Evolutionary conservation across 2,329 filamentous ascomycete genomes (phyloP).

Genomic region (Botrytis paeoniae): DNA sequence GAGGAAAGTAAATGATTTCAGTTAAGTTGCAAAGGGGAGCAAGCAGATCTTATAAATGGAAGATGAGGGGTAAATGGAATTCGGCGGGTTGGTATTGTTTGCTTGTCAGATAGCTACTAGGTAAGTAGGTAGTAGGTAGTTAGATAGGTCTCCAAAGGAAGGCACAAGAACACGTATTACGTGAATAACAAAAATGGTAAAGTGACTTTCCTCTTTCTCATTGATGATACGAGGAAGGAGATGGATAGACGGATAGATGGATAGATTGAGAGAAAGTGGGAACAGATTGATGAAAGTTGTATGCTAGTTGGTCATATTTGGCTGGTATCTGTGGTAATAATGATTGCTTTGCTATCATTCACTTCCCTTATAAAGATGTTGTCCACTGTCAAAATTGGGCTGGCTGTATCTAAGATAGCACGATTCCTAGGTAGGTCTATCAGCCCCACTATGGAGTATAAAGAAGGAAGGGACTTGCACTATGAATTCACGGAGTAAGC

Average conservation of each 20-base stretch:
- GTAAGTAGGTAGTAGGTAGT: background rate
- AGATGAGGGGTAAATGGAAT: slow-evolving; percentile 4
- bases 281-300: background rate
- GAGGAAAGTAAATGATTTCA: background rate
- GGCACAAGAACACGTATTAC: slow-evolving; percentile 14
- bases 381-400: background rate
- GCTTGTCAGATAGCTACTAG: background rate
- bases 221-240: background rate
- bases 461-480: slow-evolving; percentile 5
- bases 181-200: background rate
- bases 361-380: background rate
- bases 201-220: background rate
- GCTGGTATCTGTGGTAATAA: background rate
- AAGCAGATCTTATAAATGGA: background rate
- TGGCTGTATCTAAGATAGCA: background rate
- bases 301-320: background rate
- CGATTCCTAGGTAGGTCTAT: background rate
- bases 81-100: background rate
- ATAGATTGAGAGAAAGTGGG: slow-evolving; percentile 9
- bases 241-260: background rate
- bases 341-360: background rate
- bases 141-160: background rate
- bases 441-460: slow-evolving; percentile 1
- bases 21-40: background rate
- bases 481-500: background rate